Evolutionary conservation across 805 yeast species (phyloP).

Genomic region (Metahyphopichia silvanorum): DNA sequence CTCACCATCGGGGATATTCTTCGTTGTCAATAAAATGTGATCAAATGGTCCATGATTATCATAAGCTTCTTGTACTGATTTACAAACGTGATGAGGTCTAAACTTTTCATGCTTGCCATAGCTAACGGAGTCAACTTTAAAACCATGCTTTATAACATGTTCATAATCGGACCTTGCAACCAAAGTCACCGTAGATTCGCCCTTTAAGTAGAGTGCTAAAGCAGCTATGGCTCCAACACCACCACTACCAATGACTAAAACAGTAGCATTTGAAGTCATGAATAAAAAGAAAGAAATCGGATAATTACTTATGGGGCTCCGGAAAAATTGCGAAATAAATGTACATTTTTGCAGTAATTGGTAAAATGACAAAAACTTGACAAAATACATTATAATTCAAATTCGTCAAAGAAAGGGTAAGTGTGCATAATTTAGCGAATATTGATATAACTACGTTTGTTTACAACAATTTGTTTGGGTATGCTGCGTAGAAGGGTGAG

Average conservation of each 20-base stretch:
- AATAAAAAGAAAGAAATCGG: no score
- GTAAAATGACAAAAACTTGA: no score
- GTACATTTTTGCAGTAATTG: no score
- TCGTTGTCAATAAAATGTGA: slow-evolving; percentile 58
- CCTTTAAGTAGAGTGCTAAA: slow-evolving; percentile 46
- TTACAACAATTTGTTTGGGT: no score
- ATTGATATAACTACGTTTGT: no score
- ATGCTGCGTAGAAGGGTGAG: no score
- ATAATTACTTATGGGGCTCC: no score
- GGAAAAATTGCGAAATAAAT: no score
- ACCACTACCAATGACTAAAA: slow-evolving; percentile 77
- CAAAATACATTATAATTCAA: no score
- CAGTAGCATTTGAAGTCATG: no score
- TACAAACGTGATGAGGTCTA: slow-evolving; percentile 49
- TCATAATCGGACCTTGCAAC: slow-evolving; percentile 67
- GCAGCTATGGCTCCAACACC: slow-evolving; percentile 78
- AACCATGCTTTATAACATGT: slow-evolving; percentile 50
- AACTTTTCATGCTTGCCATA: slow-evolving; percentile 55
- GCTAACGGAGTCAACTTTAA: slow-evolving; percentile 55
- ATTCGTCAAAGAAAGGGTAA: no score
- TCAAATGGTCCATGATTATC: slow-evolving; percentile 40
- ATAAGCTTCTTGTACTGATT: slow-evolving; percentile 45
- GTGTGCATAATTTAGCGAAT: no score
- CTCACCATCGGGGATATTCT: slow-evolving; percentile 62
- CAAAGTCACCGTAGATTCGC: slow-evolving; percentile 50